Evolutionary conservation across 225 moss, liverwort and hornwort species (phyloP).

Genomic region (Sphagnum contortum): DNA sequence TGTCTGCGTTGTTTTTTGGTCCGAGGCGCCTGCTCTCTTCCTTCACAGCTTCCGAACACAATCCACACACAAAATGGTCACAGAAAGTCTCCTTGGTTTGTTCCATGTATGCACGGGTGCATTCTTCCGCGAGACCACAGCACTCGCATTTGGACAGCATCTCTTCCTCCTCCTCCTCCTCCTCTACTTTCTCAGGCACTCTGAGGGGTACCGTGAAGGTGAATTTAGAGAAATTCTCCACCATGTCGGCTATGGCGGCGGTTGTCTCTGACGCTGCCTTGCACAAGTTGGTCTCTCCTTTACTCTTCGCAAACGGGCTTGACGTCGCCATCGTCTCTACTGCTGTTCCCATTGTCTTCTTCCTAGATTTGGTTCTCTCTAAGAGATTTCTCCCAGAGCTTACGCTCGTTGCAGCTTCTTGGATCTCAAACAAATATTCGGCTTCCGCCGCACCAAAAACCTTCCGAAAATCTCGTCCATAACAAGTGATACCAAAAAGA

Average conservation of each 20-base stretch:
- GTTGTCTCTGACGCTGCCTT: constrained; percentile 13
- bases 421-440: too few species aligned
- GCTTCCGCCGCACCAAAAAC: too few species aligned
- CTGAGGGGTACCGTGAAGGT: too few species aligned
- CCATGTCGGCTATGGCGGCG: constrained; percentile 30
- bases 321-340: too few species aligned
- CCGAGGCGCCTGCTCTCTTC: constrained; percentile 60
- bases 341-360: too few species aligned
- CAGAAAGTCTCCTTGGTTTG: constrained; percentile 59
- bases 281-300: constrained; percentile 10
- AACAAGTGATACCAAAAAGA: too few species aligned
- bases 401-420: too few species aligned
- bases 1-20: neutral
- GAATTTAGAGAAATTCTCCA: constrained; percentile 14
- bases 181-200: constrained; percentile 7
- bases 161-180: constrained; percentile 53
- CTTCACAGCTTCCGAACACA: constrained; percentile 83
- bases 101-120: constrained; percentile 59
- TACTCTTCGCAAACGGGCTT: too few species aligned
- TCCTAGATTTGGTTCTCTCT: too few species aligned
- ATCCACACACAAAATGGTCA: constrained; percentile 62
- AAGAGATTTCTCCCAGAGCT: too few species aligned
- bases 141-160: constrained; percentile 74
- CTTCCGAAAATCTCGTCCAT: too few species aligned
- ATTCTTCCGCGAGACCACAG: constrained; percentile 75